A percentile compares a stretch with the other conserved stretches of the same genome.
Conservation (phyloP, 2,329 filamentous ascomycete species). For the Fusarium bactridioides region DNA sequence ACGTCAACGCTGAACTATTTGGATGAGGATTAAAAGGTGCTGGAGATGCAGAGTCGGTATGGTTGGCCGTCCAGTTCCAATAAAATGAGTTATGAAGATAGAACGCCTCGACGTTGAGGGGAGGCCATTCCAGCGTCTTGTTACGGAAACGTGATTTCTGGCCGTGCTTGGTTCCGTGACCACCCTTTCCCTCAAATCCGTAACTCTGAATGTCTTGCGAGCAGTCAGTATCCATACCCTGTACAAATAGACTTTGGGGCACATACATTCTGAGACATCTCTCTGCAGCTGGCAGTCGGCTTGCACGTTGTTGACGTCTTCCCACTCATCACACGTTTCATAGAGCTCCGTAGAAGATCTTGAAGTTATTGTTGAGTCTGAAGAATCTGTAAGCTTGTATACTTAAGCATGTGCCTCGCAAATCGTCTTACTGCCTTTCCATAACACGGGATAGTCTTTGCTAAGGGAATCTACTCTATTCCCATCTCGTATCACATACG, state of each 20-base stretch:
- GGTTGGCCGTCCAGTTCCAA: neutral
- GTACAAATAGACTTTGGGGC: no score
- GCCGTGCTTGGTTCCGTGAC: no score
- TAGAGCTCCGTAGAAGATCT: no score
- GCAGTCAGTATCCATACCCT: neutral
- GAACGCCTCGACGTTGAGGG: neutral
- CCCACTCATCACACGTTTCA: no score
- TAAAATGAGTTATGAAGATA: neutral
- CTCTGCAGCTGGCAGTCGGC: neutral
- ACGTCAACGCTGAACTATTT: fast-evolving
- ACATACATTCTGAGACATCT: neutral
- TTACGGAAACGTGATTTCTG: neutral
- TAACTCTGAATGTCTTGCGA: neutral
- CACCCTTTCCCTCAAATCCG: neutral
- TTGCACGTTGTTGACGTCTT: no score
- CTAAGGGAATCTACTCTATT: neutral
- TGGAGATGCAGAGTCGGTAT: neutral
- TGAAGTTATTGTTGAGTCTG: no score
- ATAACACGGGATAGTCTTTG: neutral
- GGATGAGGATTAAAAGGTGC: neutral
- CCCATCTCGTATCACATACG: constrained; percentile 6
- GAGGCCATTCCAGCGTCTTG: neutral
- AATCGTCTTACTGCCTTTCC: neutral
- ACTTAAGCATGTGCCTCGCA: no score
- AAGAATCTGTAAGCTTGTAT: no score